Evolutionary conservation across 2,329 filamentous ascomycete genomes (phyloP), one percentile per base, ranked within the genome.

Genomic region (Penicillium sp.): DNA sequence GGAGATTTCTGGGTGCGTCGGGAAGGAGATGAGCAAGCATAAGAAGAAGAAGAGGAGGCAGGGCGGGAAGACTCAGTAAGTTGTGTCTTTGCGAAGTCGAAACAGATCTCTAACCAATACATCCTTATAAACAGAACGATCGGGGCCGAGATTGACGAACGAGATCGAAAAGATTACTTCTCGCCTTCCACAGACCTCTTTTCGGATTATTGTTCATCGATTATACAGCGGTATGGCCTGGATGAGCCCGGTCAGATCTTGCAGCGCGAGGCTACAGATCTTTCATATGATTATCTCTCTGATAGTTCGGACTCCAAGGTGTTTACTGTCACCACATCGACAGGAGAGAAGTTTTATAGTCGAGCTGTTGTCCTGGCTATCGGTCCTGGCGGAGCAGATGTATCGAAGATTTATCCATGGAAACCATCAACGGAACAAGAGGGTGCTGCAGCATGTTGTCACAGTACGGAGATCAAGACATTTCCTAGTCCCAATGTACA

Each of bases 11-110:
- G 86, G 87, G 3, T 91, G 89, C 59, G 89, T 91, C 0, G 89
- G 90, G 0, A 90, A 88, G 65, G 89, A 91, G 66, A 72, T 91
- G 54, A 91, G 88, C 75, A 93, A 93, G 74, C 88, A 93, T 70
- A 82, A 84, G 55, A 78, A 76, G 69, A 88, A 87, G 77, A 91
- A 90, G 78, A 87, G 85, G 75, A 88, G 89, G 75, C 84, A 85
- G 70, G 73, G 60, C 63, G 73, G 56, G 73, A 61, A 75, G 75
- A 68, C 79, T 78, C 78, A 79, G 73, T 65, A 36, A 50, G 59
- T 62, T 22, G 12, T 17, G 10, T 12, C 22, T 10, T 25, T 49
- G 17, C 6, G 25, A 35, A 45, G 17, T 37, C 25, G 26, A 12
- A 26, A 49, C 1, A 2, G 17, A 43, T 26, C 22, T 33, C 54